phyloP scores from a whole-genome alignment of 805 yeast species.

The Brettanomyces sp. region DNA sequence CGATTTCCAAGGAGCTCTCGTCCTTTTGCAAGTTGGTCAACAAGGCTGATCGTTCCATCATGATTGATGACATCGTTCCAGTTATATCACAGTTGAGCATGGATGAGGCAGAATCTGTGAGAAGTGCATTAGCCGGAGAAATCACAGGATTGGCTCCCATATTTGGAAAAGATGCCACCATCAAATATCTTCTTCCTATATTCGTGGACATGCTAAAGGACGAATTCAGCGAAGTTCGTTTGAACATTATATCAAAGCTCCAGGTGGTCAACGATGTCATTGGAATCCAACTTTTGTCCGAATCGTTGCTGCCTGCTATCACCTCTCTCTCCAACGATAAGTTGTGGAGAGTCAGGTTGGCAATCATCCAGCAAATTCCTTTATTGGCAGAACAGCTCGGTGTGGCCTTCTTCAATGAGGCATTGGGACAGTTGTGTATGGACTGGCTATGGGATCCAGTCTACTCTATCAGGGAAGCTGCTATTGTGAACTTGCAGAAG shows the following conservation, averaged over 20 bases:
- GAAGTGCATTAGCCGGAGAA: conserved; percentile 85
- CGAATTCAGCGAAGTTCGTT: conserved; percentile 92
- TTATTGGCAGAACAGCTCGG: conserved; percentile 90
- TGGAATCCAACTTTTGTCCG: conserved; percentile 81
- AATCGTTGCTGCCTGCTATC: conserved; percentile 88
- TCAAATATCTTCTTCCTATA: conserved; percentile 75
- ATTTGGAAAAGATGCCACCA: conserved; percentile 76
- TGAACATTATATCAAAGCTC: conserved; percentile 86
- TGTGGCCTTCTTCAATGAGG: conserved; percentile 85
- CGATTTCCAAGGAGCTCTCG: conserved; percentile 86
- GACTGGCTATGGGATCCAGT: conserved; percentile 99
- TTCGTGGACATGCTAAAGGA: conserved; percentile 91
- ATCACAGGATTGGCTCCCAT: conserved; percentile 81
- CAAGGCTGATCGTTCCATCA: conserved; percentile 31
- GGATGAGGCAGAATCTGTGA: conserved; percentile 88
- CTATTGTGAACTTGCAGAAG: conserved; percentile 72
- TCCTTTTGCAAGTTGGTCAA: conserved; percentile 49
- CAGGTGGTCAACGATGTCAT: conserved; percentile 89
- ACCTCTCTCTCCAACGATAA: conserved; percentile 92
- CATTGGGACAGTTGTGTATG: conserved; percentile 81
- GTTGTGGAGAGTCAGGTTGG: conserved; percentile 96
- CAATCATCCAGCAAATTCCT: conserved; percentile 94
- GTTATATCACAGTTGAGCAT: conserved; percentile 73
- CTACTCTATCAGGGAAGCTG: conserved; percentile 93
- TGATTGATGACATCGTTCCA: conserved; percentile 70